Conservation (phyloP, 192 early-diverging fungal species). For the Lunasporangiospora selenospora region DNA sequence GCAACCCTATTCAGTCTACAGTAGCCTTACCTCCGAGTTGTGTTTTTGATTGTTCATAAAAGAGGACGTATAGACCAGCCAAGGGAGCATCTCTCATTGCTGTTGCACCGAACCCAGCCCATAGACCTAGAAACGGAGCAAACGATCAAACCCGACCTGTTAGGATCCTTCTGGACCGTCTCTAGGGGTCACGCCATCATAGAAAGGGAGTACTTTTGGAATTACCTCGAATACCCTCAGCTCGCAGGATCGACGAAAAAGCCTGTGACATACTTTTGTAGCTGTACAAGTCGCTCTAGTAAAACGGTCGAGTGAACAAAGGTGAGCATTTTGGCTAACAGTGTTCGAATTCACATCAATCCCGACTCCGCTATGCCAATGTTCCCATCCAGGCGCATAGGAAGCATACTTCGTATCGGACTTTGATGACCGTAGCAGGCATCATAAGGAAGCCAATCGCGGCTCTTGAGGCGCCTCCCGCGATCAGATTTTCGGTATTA, state of each 20-base stretch:
- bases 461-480: constrained; percentile 73
- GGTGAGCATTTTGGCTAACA: neutral
- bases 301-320: neutral
- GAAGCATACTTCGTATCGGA: constrained; percentile 78
- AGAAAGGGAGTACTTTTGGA: neutral
- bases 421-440: constrained; percentile 94
- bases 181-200: neutral
- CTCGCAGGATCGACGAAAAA: constrained; percentile 67
- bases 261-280: constrained; percentile 78
- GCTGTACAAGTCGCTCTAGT: constrained; percentile 82
- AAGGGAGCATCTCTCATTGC: constrained; percentile 89
- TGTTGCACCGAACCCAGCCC: constrained; percentile 88
- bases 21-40: constrained; percentile 46
- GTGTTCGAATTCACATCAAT: too few species aligned
- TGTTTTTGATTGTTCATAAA: constrained; percentile 84
- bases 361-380: too few species aligned
- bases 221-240: constrained; percentile 70
- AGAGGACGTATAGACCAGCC: constrained; percentile 88
- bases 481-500: constrained; percentile 70
- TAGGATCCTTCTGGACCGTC: neutral
- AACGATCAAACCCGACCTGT: neutral
- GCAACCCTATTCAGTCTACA: neutral
- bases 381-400: too few species aligned
- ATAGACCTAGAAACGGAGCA: constrained; percentile 63
- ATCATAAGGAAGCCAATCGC: constrained; percentile 88